Evolutionary conservation across 257 asterid species (phyloP).

Genomic region (Mentha longifolia): DNA sequence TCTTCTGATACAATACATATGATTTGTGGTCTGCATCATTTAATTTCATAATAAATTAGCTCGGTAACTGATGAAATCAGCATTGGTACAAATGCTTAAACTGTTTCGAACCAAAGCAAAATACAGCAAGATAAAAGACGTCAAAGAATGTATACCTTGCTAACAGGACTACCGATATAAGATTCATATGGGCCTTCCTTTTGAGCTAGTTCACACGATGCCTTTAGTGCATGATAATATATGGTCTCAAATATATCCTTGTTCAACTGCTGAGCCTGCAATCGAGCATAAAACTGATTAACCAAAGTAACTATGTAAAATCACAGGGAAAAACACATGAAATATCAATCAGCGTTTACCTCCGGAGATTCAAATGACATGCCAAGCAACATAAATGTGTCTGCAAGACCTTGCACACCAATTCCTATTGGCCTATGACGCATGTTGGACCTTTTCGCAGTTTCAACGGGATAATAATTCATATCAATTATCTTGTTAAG

Average conservation of each 20-base stretch:
- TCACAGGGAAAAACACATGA: not conserved
- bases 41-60: not conserved
- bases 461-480: conserved; percentile 92
- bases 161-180: conserved; percentile 82
- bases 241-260: conserved; percentile 95
- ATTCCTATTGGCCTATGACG: conserved; percentile 96
- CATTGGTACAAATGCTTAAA: not conserved
- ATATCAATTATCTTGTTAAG: conserved; percentile 89
- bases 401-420: conserved; percentile 99
- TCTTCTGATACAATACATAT: not conserved
- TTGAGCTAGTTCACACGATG: conserved; percentile 82
- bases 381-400: conserved; percentile 92
- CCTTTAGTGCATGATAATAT: conserved; percentile 86
- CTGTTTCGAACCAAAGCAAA: conserved; percentile 3
- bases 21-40: no score
- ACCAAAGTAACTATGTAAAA: not conserved
- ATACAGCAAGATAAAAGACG: not conserved
- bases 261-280: conserved; percentile 94
- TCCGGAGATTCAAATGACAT: conserved; percentile 97
- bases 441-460: conserved; percentile 84
- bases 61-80: not conserved
- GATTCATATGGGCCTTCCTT: conserved; percentile 85
- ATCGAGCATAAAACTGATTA: not conserved
- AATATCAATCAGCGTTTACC: conserved; percentile 46
- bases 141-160: conserved; percentile 68